Evolutionary conservation across 2,329 filamentous ascomycete genomes (phyloP), one percentile per base, ranked within the genome.

Genomic region (Fusarium oligoseptatum): DNA sequence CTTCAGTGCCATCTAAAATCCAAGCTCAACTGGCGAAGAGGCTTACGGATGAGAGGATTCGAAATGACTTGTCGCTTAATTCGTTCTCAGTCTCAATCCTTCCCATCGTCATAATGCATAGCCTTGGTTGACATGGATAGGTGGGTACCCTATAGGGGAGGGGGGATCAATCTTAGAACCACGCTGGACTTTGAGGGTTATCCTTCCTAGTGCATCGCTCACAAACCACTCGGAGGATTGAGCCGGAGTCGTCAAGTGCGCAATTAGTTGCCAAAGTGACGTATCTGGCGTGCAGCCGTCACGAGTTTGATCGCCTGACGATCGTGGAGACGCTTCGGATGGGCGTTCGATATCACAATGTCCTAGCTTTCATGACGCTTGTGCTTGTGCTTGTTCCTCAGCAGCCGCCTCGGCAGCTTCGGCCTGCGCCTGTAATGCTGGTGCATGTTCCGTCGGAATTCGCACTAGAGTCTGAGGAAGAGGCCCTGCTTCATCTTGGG

Each of bases 391-490:
- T 15, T 82, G 83, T 48, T 84, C 85, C n/a, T 83, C 84, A 39
- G 86, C 80, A 4, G 82, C 81, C 12, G 83, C 87, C 66, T 86
- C 83, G 4, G 83, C 86, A 5, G 84, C 87, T 43, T 91, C 89
- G 15, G 89, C 86, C 58, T 91, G 89, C 22, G 89, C 90, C 74
- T 92, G 90, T 8, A 93, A 81, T 27, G 89, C 85, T 29, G 91
- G 90, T 14, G 91, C 91, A 82, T 95, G 93, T 76, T 96, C 93
- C 17, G 94, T 95, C 1, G 94, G 94, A 76, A 97, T 96, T 73
- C 94, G 91, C 39, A 97, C 94, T 17, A 97, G 87, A 20, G 94
- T 96, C 80, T 96, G 93, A 2, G 94, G 94, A 45, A 97, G 85
- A 45, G 89, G 84, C n/a, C 87, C 78, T 64, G 84, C 76, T 61